Evolutionary conservation across 805 yeast genomes (phyloP).

Genomic region (Metschnikowia peoriensis): DNA sequence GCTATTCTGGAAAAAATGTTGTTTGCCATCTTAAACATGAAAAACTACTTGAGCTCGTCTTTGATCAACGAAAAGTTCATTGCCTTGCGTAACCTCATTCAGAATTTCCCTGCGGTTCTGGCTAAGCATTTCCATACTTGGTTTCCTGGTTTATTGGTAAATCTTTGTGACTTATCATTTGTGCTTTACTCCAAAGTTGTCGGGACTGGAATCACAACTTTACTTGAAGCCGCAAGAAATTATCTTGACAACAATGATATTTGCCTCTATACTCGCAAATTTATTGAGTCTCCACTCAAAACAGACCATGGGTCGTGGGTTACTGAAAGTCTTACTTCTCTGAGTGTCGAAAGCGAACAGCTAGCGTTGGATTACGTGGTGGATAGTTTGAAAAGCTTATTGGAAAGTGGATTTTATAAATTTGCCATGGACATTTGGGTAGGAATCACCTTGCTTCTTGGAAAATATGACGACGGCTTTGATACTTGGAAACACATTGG

Average conservation of each 20-base stretch:
- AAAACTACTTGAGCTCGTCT: slow-evolving; percentile 43
- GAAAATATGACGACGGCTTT: slow-evolving; percentile 28
- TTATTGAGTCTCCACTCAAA: slow-evolving; percentile 23
- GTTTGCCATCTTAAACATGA: slow-evolving; percentile 44
- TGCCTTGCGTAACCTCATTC: slow-evolving; percentile 38
- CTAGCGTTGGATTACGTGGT: slow-evolving; percentile 28
- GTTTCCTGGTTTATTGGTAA: slow-evolving; percentile 41
- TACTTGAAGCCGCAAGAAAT: slow-evolving; percentile 40
- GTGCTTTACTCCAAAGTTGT: slow-evolving; percentile 35
- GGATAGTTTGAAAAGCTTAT: slow-evolving; percentile 30
- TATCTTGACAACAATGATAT: slow-evolving; percentile 32
- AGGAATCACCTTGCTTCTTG: slow-evolving; percentile 35
- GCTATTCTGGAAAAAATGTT: slow-evolving; percentile 38
- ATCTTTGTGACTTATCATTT: slow-evolving; percentile 40
- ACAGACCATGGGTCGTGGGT: slow-evolving; percentile 18
- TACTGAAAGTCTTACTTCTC: slow-evolving; percentile 14
- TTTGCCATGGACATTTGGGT: slow-evolving; percentile 51
- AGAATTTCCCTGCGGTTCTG: slow-evolving; percentile 41
- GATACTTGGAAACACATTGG: slow-evolving; percentile 38
- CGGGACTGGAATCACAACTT: slow-evolving; percentile 32
- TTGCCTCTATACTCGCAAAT: slow-evolving; percentile 24
- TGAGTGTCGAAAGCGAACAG: slow-evolving; percentile 1
- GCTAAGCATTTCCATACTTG: slow-evolving; percentile 42
- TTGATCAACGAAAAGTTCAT: slow-evolving; percentile 44
- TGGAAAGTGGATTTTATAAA: slow-evolving; percentile 28